A percentile compares a stretch with the other conserved stretches of the same genome.
Evolutionary conservation across 257 asterid species (phyloP).

Genomic region (Scutellaria baicalensis): DNA sequence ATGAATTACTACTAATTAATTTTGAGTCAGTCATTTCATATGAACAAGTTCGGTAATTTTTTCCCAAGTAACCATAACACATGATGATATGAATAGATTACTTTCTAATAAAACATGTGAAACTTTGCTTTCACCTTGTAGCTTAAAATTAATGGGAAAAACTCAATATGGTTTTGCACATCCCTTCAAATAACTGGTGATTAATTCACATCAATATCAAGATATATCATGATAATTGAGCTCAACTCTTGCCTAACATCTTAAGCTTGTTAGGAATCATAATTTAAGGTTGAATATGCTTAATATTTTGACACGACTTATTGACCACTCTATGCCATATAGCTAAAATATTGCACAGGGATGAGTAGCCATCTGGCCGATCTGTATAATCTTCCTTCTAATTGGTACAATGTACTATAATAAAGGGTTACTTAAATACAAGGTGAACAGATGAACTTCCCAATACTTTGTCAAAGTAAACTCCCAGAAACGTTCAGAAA

Average conservation of each 20-base stretch:
- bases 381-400: not conserved
- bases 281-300: not conserved
- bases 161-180: not conserved
- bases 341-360: not conserved
- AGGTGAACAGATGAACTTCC: not conserved
- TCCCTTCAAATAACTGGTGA: not conserved
- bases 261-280: not conserved
- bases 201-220: not conserved
- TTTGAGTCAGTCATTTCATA: not conserved
- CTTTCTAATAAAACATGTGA: not conserved
- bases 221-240: too few relatives aligned
- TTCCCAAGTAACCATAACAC: too few relatives aligned
- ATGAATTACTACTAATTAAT: not conserved
- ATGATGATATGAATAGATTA: not conserved
- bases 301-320: not conserved
- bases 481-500: not conserved
- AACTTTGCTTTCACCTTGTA: not conserved
- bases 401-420: not conserved
- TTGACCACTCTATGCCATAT: not conserved
- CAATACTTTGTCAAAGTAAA: not conserved
- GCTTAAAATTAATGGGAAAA: not conserved
- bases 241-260: not conserved
- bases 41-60: not conserved
- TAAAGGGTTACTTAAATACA: not conserved
- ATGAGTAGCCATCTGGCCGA: not conserved